These are phyloP conservation scores for Phytophthora tubulina DNA, from an alignment of 352 stramenopile genomes.

Conservation along the genomic window DNA sequence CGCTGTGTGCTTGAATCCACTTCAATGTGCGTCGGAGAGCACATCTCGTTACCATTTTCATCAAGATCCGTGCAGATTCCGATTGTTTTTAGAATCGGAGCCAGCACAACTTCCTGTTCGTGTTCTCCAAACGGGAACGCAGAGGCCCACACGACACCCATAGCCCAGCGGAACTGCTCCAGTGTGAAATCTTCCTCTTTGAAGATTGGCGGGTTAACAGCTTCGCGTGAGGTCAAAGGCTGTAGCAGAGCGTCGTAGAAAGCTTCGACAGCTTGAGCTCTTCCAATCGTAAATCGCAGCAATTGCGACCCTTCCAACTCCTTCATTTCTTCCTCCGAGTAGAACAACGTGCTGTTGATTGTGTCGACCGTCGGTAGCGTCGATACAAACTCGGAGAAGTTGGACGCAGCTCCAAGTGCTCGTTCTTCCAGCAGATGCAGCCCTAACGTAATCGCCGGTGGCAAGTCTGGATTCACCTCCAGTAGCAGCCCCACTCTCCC, in stretches of 20 bases:
- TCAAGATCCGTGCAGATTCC: conserved; percentile 47
- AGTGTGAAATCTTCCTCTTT: conserved; percentile 53
- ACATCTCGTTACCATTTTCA: conserved; percentile 27
- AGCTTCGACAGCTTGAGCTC: conserved; percentile 43
- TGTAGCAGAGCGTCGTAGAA: conserved; percentile 52
- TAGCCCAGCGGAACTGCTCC: conserved; percentile 54
- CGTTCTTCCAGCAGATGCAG: conserved; percentile 61
- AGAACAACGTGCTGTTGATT: conserved; percentile 62
- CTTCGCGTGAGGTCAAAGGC: conserved; percentile 48
- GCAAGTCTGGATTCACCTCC: conserved; percentile 56
- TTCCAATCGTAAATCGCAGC: conserved; percentile 37
- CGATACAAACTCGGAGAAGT: conserved; percentile 50
- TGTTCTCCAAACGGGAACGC: conserved; percentile 38
- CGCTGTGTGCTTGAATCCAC: conserved; percentile 35
- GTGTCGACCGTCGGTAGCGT: conserved; percentile 27
- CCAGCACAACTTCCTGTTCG: conserved; percentile 50
- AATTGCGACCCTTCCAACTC: conserved; percentile 54
- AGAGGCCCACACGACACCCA: conserved; percentile 56
- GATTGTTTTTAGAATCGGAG: conserved; percentile 53
- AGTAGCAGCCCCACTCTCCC: conserved; percentile 50
- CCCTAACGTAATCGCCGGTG: conserved; percentile 47
- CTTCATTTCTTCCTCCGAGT: conserved; percentile 42
- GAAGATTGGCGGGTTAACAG: conserved; percentile 59
- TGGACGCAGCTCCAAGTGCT: conserved; percentile 45
- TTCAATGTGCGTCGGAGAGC: conserved; percentile 37